Evolutionary conservation across 2,329 filamentous ascomycete species (phyloP).

Genomic region (Triangularia verruculosa): DNA sequence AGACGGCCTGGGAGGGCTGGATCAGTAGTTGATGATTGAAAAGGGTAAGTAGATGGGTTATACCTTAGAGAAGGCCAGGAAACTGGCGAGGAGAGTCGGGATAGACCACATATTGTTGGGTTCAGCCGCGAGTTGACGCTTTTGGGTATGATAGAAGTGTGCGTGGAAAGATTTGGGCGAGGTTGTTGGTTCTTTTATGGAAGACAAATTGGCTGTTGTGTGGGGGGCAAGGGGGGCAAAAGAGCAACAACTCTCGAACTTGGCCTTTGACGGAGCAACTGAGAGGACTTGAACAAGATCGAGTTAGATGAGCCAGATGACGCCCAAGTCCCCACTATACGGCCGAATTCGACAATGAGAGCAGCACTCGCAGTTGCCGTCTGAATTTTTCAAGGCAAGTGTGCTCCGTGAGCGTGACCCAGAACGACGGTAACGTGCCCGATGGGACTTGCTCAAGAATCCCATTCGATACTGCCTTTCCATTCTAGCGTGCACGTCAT

Average conservation of each 20-base stretch:
- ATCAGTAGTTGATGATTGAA: not conserved
- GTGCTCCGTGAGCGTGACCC: not conserved
- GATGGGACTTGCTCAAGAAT: not conserved
- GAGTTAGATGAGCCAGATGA: not conserved
- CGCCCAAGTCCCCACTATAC: not conserved
- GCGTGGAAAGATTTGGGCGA: not conserved
- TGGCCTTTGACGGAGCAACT: not conserved
- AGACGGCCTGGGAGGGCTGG: not conserved
- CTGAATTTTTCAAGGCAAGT: not conserved
- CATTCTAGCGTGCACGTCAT: too few species aligned
- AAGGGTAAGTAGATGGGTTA: not conserved
- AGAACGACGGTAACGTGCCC: not conserved
- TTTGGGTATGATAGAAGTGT: not conserved
- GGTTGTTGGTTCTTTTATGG: not conserved
- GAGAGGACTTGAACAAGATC: too few species aligned
- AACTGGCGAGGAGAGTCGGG: not conserved
- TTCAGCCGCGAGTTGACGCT: not conserved
- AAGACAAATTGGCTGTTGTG: not conserved
- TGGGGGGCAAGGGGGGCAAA: too few species aligned
- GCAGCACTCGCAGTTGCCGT: not conserved
- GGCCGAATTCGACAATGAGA: not conserved
- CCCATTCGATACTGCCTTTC: too few species aligned
- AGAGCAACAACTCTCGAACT: not conserved
- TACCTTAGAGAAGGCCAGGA: not conserved
- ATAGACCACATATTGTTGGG: not conserved